These are phyloP conservation scores for Rosa multiflora DNA, from an alignment of 306 rosid species.

Conservation along the genomic window DNA sequence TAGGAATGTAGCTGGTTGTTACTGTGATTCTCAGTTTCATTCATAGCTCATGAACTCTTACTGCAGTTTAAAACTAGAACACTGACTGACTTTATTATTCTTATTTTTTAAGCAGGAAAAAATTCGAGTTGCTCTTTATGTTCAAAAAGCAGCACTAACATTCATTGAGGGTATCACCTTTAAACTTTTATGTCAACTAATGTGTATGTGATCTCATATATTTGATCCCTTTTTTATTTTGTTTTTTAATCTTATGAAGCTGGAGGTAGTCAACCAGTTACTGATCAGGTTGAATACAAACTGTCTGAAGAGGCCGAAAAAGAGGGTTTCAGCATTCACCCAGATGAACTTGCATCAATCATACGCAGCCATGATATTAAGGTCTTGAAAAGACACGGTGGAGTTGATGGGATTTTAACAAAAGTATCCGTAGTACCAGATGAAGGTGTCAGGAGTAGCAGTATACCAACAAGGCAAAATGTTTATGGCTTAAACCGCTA, in stretches of 20 bases:
- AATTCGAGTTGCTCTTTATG: conserved; percentile 80
- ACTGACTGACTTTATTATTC: conserved; percentile 12
- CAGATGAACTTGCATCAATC: conserved; percentile 81
- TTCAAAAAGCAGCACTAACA: conserved; percentile 87
- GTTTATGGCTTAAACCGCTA: conserved; percentile 75
- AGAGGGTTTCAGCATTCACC: conserved; percentile 79
- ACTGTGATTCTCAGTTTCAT: background rate
- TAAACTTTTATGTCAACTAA: conserved; percentile 11
- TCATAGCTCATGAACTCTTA: background rate
- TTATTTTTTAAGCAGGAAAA: conserved; percentile 61
- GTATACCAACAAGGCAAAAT: conserved; percentile 55
- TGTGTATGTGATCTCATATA: conserved; percentile 14
- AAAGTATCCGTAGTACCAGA: conserved; percentile 50
- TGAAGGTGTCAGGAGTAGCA: conserved; percentile 56
- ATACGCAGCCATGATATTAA: conserved; percentile 57
- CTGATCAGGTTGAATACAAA: conserved; percentile 44
- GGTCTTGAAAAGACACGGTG: conserved; percentile 50
- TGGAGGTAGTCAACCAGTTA: conserved; percentile 18
- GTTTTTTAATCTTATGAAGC: conserved; percentile 56
- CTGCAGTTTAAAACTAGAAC: background rate
- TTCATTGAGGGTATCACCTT: conserved; percentile 76
- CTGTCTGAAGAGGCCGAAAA: conserved; percentile 63
- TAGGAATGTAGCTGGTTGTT: background rate
- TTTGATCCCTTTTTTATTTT: conserved; percentile 19
- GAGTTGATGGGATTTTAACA: conserved; percentile 53